Conservation (phyloP, 2,329 filamentous ascomycete genomes). For the Stemphylium lycopersici region DNA sequence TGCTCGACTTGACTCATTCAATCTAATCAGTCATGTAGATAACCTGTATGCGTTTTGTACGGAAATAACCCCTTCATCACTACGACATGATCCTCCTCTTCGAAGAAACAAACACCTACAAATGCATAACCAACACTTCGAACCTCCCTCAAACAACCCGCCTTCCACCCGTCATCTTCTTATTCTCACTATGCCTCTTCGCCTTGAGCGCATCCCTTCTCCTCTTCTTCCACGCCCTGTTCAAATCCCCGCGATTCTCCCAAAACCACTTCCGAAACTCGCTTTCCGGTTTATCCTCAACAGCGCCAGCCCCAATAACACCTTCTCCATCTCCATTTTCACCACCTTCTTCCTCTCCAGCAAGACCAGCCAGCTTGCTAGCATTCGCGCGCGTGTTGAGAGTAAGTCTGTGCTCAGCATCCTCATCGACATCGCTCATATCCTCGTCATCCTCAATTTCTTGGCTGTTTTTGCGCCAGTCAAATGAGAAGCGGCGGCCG, state of each 20-base stretch:
- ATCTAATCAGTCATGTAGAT: no score
- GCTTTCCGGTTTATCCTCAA: conserved; percentile 54
- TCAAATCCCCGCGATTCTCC: conserved; percentile 56
- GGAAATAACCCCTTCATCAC: neutral
- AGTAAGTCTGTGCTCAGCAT: conserved; percentile 33
- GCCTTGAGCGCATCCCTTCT: conserved; percentile 66
- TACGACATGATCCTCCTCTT: no score
- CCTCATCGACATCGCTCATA: conserved; percentile 17
- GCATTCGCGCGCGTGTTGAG: conserved; percentile 42
- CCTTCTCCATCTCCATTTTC: conserved; percentile 27
- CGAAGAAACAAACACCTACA: neutral
- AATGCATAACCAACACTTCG: neutral
- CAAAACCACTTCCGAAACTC: conserved; percentile 69
- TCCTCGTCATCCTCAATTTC: conserved; percentile 57
- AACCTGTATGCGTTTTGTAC: no score
- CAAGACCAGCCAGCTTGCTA: conserved; percentile 23
- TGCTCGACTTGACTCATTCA: no score
- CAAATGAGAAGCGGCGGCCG: conserved; percentile 65
- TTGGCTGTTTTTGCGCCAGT: conserved; percentile 47
- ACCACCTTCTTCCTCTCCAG: conserved; percentile 29
- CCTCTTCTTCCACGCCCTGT: conserved; percentile 60
- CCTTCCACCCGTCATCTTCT: conserved; percentile 48
- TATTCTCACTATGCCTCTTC: conserved; percentile 65
- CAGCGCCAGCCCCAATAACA: conserved; percentile 9
- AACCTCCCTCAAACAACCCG: neutral